These are phyloP conservation scores for Chalciporus pseudorubinellus DNA, from an alignment of 768 basidiomycete genomes.

Conservation along the genomic window DNA sequence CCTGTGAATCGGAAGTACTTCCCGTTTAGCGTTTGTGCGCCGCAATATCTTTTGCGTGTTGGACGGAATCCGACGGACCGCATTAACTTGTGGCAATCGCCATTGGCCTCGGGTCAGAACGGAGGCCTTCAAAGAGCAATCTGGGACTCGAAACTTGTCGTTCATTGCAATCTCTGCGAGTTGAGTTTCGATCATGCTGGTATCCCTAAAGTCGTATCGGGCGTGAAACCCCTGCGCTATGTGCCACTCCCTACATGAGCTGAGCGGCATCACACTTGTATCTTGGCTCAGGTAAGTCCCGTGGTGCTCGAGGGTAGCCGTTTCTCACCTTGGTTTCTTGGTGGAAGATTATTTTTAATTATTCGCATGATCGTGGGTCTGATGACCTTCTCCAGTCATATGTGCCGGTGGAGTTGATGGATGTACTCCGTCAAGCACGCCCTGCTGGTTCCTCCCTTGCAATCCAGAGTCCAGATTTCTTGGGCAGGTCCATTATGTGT, in stretches of 20 bases:
- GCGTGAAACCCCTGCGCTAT: neutral
- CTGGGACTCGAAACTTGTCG: neutral
- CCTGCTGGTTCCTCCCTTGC: too few species aligned
- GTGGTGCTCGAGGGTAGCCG: neutral
- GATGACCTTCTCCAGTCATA: neutral
- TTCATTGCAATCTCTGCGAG: neutral
- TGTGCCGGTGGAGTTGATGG: neutral
- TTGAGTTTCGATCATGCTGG: neutral
- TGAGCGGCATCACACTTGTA: neutral
- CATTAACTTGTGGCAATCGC: too few species aligned
- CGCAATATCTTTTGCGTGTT: too few species aligned
- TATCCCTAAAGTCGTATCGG: neutral
- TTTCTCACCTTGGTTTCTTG: neutral
- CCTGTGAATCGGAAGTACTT: too few species aligned
- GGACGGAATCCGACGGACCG: too few species aligned
- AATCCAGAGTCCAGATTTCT: too few species aligned
- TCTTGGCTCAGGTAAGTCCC: neutral
- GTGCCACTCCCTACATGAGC: neutral
- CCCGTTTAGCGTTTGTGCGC: too few species aligned
- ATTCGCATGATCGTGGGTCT: neutral
- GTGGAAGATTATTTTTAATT: constrained; percentile 3
- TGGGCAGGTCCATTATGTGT: too few species aligned
- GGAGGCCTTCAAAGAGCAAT: neutral
- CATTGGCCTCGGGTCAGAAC: neutral
- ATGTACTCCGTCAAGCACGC: neutral